These are phyloP conservation scores for Oropetium thomaeum DNA, from an alignment of 176 grass and related monocot genomes.

Conservation along the genomic window DNA sequence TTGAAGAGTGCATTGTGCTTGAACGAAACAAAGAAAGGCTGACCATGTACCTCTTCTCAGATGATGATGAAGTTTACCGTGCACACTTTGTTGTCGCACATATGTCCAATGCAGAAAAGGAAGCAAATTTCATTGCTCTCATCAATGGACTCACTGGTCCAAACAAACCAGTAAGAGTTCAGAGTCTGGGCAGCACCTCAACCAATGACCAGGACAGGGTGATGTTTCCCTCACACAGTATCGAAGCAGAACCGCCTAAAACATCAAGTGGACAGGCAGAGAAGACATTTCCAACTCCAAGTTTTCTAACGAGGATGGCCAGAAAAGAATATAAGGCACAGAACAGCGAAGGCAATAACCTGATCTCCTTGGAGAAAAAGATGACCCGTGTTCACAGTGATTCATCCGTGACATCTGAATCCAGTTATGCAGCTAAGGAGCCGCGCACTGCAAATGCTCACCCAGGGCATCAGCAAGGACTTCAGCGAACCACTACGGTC, in stretches of 20 bases:
- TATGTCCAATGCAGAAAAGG: conserved; percentile 40
- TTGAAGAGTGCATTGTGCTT: conserved; percentile 69
- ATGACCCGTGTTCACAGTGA: conserved; percentile 14
- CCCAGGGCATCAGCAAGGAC: conserved; percentile 30
- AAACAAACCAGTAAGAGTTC: conserved; percentile 18
- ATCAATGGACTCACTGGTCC: conserved; percentile 52
- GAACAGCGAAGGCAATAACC: conserved; percentile 13
- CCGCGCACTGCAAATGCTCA: not conserved
- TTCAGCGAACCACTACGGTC: not conserved
- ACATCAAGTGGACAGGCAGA: not conserved
- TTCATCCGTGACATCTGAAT: conserved; percentile 49
- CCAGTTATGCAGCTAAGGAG: conserved; percentile 4
- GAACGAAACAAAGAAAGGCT: conserved; percentile 42
- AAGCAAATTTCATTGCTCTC: conserved; percentile 57
- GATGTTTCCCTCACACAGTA: conserved; percentile 18
- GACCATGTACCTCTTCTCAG: conserved; percentile 74
- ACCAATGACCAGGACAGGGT: conserved; percentile 37
- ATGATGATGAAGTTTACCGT: conserved; percentile 37
- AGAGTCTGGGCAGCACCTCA: conserved; percentile 23
- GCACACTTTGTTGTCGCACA: conserved; percentile 32
- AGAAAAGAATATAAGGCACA: conserved; percentile 21
- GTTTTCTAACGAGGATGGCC: conserved; percentile 4
- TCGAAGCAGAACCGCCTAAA: not conserved
- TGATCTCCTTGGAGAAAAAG: conserved; percentile 5
- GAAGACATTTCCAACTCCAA: conserved; percentile 17